phyloP scores from a whole-genome alignment of 768 basidiomycete species.

The Guyanaporus albipodus region DNA sequence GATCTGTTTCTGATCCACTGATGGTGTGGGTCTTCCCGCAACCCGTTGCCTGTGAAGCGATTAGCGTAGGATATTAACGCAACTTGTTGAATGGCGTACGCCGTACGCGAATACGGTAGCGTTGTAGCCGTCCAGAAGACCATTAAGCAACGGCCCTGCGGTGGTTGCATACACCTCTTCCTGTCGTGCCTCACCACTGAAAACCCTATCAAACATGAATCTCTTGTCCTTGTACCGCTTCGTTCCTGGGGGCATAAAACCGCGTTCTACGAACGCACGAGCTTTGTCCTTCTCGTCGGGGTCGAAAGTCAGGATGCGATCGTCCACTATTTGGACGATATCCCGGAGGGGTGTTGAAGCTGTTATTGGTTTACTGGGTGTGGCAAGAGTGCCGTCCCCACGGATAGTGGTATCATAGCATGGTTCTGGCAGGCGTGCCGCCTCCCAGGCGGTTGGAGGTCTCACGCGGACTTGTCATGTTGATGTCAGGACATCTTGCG shows the following conservation, averaged over 20 bases:
- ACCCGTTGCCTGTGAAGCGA: slow-evolving; percentile 82
- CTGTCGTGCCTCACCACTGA: slow-evolving; percentile 76
- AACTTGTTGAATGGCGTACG: slow-evolving; percentile 46
- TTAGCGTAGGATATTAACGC: slow-evolving; percentile 5
- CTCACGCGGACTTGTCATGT: slow-evolving; percentile 87
- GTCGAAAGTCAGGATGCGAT: slow-evolving; percentile 94
- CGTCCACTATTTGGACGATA: slow-evolving; percentile 87
- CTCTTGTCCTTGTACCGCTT: slow-evolving; percentile 95
- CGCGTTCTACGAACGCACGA: slow-evolving; percentile 76
- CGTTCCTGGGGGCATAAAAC: slow-evolving; percentile 80
- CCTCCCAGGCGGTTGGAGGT: slow-evolving; percentile 82
- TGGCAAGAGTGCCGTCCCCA: slow-evolving; percentile 82
- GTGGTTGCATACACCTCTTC: slow-evolving; percentile 86
- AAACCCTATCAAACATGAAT: slow-evolving; percentile 96
- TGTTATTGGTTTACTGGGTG: slow-evolving; percentile 50
- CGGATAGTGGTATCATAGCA: slow-evolving; percentile 67
- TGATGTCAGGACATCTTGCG: slow-evolving; percentile 11
- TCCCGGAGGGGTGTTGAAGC: slow-evolving; percentile 62
- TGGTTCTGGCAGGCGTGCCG: slow-evolving; percentile 75
- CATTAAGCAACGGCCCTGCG: slow-evolving; percentile 77
- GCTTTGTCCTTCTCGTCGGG: slow-evolving; percentile 86
- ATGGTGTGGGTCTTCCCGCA: slow-evolving; percentile 99
- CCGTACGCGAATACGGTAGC: slow-evolving; percentile 99
- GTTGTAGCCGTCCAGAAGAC: slow-evolving; percentile 91
- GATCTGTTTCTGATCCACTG: slow-evolving; percentile 82